Base-by-base conservation (phyloP, 208 protist species). In the Trypanosoma theileri region DNA sequence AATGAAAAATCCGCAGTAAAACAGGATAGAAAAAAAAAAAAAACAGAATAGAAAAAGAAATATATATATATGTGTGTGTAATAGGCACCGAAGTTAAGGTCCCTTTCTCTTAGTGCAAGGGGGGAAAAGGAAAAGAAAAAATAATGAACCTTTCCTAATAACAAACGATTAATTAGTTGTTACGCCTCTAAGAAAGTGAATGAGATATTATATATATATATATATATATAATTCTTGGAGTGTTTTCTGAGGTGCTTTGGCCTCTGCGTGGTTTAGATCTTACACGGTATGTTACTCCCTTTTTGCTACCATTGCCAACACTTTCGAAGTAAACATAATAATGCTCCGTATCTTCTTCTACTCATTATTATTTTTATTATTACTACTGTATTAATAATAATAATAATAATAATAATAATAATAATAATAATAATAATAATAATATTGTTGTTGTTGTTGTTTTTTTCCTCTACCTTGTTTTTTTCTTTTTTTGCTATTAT, bases 171-270 rank as follows among this genome's bases (percentile, higher is more conserved):
- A 57, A 57, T 40, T 8, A 24, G 22, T 57, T 22, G 26, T 16
- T n/a, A 41, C 53, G 40, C 17, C 13, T 57, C 24, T 24, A 9
- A 22, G 13, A 35, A 3, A n/a, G 40, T 17, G 24, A 13, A 52
- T 53, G 11, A 54, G 8, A 54, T 22, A 42, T 54, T 65, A 65
- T 52, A 55, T 55, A 62, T 50, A 62, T 60, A 60, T 60, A 60
- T 60, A 60, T 60, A 60, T 60, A 60, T 60, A 60, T 60, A 60
- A 40, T 35, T 59, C 24, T 58, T 26, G 17, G 19, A 12, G 44
- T 17, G 13, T 62, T 6, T 31, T 22, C 11, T 19, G 7, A 45
- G 59, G 24, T 17, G 64, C 64, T 64, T 45, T 46, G 48, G 4
- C 19, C 59, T 57, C 21, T 51, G 28, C 24, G n/a, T 66, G 22